A percentile compares a stretch with the other conserved stretches of the same genome.
Evolutionary conservation across 1,139 yeast species (phyloP).

Genomic region (Kodamaea suecica): DNA sequence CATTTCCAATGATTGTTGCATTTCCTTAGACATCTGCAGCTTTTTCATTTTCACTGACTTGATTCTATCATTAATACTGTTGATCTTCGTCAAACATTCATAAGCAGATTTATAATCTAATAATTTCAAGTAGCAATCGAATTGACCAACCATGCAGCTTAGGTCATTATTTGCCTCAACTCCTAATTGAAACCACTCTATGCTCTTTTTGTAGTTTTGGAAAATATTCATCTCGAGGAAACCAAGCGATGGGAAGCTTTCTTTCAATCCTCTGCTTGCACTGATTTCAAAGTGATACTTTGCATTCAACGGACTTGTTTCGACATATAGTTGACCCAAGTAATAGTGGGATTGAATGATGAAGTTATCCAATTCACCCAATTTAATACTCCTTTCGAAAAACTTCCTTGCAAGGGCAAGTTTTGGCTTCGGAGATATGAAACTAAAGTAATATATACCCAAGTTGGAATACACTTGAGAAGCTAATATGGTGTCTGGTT

Average conservation of each 20-base stretch:
- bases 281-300: conserved; percentile 71
- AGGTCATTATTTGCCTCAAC: conserved; percentile 56
- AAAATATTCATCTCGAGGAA: conserved; percentile 72
- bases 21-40: conserved; percentile 22
- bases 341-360: conserved; percentile 71
- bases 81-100: conserved; percentile 25
- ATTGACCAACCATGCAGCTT: conserved; percentile 69
- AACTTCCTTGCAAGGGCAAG: conserved; percentile 50
- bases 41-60: conserved; percentile 15
- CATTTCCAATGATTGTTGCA: conserved; percentile 22
- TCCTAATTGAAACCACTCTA: conserved; percentile 85
- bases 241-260: conserved; percentile 74
- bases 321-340: conserved; percentile 65
- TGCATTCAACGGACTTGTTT: conserved; percentile 55
- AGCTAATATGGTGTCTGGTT: conserved; percentile 54
- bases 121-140: conserved; percentile 49
- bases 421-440: conserved; percentile 40
- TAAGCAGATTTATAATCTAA: conserved; percentile 28
- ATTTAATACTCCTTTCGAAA: conserved; percentile 58
- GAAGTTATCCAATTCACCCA: conserved; percentile 54
- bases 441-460: conserved; percentile 59
- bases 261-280: conserved; percentile 73
- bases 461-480: conserved; percentile 72
- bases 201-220: conserved; percentile 50
- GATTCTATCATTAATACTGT: conserved; percentile 23